These are phyloP conservation scores for Lentinula guzmanii DNA, from an alignment of 768 basidiomycete genomes.

Conservation along the genomic window DNA sequence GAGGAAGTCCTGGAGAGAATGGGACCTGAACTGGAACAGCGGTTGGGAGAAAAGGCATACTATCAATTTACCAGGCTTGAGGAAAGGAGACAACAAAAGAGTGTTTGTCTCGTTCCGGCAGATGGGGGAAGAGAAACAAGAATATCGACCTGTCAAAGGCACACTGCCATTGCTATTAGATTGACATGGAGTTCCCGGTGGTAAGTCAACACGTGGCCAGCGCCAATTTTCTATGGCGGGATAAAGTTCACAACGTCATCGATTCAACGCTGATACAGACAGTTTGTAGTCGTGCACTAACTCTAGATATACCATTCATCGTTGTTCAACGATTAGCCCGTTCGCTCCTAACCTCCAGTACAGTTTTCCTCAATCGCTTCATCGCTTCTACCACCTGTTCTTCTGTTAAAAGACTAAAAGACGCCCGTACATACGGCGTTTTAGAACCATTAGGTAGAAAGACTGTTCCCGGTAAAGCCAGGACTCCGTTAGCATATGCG, in stretches of 20 bases:
- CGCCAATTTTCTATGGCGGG: no score
- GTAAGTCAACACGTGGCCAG: no score
- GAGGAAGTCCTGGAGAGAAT: not conserved
- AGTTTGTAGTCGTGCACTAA: no score
- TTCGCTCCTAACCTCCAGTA: conserved; percentile 19
- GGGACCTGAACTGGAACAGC: not conserved
- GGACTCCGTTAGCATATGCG: conserved; percentile 75
- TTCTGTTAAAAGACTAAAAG: conserved; percentile 66
- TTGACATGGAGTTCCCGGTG: not conserved
- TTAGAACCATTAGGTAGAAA: conserved; percentile 71
- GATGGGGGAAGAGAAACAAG: not conserved
- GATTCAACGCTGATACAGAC: no score
- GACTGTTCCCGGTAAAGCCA: conserved; percentile 83
- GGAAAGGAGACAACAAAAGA: not conserved
- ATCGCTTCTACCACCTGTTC: conserved; percentile 74
- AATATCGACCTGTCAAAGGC: not conserved
- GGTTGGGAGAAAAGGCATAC: not conserved
- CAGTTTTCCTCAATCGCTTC: conserved; percentile 42
- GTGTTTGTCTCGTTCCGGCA: not conserved
- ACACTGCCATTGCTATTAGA: not conserved
- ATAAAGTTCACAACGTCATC: no score
- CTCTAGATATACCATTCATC: no score
- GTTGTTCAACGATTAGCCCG: not conserved
- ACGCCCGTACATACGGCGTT: conserved; percentile 73
- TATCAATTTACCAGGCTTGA: not conserved